Conservation (phyloP, 495 filamentous ascomycete species). For the Daldinia vernicosa region DNA sequence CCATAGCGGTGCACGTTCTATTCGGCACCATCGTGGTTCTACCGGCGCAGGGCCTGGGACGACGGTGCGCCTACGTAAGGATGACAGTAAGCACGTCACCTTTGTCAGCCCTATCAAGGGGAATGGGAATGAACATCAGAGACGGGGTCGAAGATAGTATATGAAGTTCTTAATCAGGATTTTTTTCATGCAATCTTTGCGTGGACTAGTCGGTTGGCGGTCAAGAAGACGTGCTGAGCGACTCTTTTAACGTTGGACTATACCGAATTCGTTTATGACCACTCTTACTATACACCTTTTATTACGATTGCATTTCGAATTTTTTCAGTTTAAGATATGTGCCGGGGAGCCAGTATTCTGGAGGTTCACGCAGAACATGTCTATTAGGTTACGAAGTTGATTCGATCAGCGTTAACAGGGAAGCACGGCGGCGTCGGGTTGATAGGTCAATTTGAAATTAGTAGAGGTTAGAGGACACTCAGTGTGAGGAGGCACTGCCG, state of each 20-base stretch:
- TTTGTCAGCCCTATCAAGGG: slow-evolving; percentile 54
- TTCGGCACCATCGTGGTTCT: slow-evolving; percentile 50
- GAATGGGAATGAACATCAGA: slow-evolving; percentile 46
- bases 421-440: slow-evolving; percentile 40
- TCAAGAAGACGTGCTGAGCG: slow-evolving; percentile 6
- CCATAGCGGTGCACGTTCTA: slow-evolving; percentile 46
- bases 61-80: slow-evolving; percentile 54
- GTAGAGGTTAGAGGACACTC: slow-evolving; percentile 31
- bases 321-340: slow-evolving; percentile 14
- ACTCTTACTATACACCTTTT: slow-evolving; percentile 42
- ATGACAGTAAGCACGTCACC: slow-evolving; percentile 56
- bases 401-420: slow-evolving; percentile 23
- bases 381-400: slow-evolving; percentile 31
- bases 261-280: slow-evolving; percentile 26
- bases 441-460: slow-evolving; percentile 42
- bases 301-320: slow-evolving; percentile 35
- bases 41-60: slow-evolving; percentile 40
- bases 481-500: slow-evolving; percentile 23
- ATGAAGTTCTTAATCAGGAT: not conserved
- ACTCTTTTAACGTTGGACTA: slow-evolving; percentile 34
- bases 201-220: slow-evolving; percentile 8
- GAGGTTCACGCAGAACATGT: slow-evolving; percentile 8
- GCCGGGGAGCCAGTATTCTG: slow-evolving; percentile 13
- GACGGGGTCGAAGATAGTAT: slow-evolving; percentile 36
- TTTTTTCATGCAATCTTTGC: not conserved